Conservation (phyloP, 495 filamentous ascomycete species). For the Geoglossum glabrum region DNA sequence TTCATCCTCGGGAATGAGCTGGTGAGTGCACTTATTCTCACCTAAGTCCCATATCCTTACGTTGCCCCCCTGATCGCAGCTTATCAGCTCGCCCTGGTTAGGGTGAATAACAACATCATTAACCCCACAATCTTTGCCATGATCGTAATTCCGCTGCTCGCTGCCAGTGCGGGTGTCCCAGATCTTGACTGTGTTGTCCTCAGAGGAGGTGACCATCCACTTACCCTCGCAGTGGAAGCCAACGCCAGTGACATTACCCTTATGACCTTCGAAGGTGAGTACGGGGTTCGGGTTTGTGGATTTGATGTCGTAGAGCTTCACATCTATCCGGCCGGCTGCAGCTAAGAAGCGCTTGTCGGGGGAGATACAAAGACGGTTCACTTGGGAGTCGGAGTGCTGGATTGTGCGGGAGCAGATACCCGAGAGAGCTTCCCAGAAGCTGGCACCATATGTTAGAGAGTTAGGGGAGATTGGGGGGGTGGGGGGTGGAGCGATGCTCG, state of each 20-base stretch:
- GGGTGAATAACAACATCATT: constrained; percentile 97
- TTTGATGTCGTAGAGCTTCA: constrained; percentile 96
- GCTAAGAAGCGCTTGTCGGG: constrained; percentile 93
- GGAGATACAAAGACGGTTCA: constrained; percentile 94
- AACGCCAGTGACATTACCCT: constrained; percentile 83
- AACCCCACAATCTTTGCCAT: constrained; percentile 45
- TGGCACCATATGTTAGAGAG: constrained; percentile 14
- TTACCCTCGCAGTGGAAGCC: constrained; percentile 97
- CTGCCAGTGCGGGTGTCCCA: constrained; percentile 86
- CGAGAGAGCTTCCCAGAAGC: constrained; percentile 95
- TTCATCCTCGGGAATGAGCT: constrained; percentile 91
- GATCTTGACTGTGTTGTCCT: constrained; percentile 94
- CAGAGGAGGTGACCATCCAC: constrained; percentile 99
- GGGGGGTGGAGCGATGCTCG: not conserved
- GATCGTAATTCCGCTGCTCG: constrained; percentile 80
- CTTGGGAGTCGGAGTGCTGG: constrained; percentile 92
- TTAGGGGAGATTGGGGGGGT: not conserved
- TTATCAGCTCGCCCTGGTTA: constrained; percentile 94
- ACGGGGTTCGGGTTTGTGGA: constrained; percentile 85
- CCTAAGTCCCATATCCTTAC: constrained; percentile 92
- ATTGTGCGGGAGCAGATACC: constrained; percentile 96
- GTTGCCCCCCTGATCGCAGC: constrained; percentile 81
- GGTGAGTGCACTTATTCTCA: constrained; percentile 91
- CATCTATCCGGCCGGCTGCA: constrained; percentile 80
- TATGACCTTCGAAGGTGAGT: constrained; percentile 86